Base-by-base conservation (phyloP, 2,329 filamentous ascomycete species). In the Scedosporium dehoogii region DNA sequence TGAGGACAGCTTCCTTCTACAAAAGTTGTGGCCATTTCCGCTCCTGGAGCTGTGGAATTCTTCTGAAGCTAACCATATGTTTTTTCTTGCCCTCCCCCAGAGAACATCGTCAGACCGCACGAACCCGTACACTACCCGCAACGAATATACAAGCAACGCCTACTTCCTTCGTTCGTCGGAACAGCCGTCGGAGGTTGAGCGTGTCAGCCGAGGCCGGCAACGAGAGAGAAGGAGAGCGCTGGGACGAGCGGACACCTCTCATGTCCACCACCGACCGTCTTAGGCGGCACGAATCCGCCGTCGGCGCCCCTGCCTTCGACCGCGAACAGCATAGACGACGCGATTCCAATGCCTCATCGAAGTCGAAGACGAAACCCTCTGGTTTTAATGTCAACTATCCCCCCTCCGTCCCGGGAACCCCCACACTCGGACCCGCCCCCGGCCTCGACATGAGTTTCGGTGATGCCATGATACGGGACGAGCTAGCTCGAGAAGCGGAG, bases 381-480 rank as follows among this genome's bases (percentile, higher is more conserved):
- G 69, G 70, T 1, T 72, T 71, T 41, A 84, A 87, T 73, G 74
- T 89, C 64, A 89, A 89, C 68, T 85, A 88, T 65, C 86, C 86
- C 3, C 87, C 86, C 1, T 89, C 87, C 0, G 78, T 89, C 56
- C 86, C 86, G 2, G 83, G 82, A 0, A 85, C 84, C 6, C 86
- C 86, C 2, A 73, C 73, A 1, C 74, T 85, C 63, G 80, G 81
- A 1, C 73, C 80, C 0, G 67, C 72, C 0, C 78, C 81, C 63
- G 77, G 77, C 38, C 72, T 79, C 62, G 79, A 83, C 42, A 78
- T 87, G 73, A 83, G 77, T 65, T 85, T 87, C 68, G 83, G 83
- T n/a, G 85, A 88, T 74, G 79, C 88, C 66, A 87, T 92, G 82
- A 82, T 91, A 62, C 79, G 86, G 7, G 85, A 88, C 65, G 85